These are phyloP conservation scores for Solanum sitiens DNA, from an alignment of 257 asterid genomes.

Conservation along the genomic window DNA sequence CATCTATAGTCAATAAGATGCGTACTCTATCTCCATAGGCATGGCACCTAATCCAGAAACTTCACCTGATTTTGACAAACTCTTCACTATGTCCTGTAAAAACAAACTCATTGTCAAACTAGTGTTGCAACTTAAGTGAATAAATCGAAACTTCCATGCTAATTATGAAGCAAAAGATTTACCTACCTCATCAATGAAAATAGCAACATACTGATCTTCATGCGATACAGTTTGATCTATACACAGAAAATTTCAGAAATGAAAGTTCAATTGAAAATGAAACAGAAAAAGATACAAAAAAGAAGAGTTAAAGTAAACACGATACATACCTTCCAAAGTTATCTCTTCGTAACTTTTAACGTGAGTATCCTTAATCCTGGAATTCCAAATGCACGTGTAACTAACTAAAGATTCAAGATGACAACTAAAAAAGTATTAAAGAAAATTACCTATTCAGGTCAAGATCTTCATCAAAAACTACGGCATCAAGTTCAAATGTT, in stretches of 20 bases:
- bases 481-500: slow-evolving; percentile 52
- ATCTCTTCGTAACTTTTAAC: slow-evolving; percentile 48
- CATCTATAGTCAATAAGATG: background rate
- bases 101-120: background rate
- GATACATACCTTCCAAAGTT: slow-evolving; percentile 50
- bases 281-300: background rate
- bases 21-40: slow-evolving; percentile 73
- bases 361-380: slow-evolving; percentile 64
- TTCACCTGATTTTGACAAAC: slow-evolving; percentile 16
- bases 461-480: slow-evolving; percentile 37
- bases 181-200: slow-evolving; percentile 42
- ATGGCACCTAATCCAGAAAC: slow-evolving; percentile 20
- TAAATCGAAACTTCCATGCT: background rate
- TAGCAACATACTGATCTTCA: slow-evolving; percentile 42
- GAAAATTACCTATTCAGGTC: slow-evolving; percentile 30
- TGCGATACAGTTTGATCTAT: slow-evolving; percentile 79
- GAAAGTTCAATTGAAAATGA: background rate
- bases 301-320: background rate
- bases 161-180: background rate
- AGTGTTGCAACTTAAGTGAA: background rate
- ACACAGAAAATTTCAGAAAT: slow-evolving; percentile 2
- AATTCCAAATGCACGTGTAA: slow-evolving; percentile 1
- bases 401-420: background rate
- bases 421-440: background rate
- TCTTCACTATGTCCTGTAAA: slow-evolving; percentile 28